phyloP scores from a whole-genome alignment of 805 yeast genomes.

The Naumovozyma baii region DNA sequence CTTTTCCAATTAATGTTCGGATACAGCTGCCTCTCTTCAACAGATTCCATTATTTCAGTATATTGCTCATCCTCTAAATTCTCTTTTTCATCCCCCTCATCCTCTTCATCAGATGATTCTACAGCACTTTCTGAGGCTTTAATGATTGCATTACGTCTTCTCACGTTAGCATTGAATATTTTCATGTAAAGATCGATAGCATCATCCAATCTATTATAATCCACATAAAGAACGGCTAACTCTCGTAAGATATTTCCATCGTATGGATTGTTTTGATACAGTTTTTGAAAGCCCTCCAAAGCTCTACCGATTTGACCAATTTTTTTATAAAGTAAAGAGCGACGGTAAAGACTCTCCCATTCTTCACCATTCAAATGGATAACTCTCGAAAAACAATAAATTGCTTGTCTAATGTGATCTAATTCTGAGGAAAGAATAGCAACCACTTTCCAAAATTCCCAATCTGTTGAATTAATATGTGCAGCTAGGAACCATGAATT shows the following conservation, averaged over 20 bases:
- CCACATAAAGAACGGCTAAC: conserved; percentile 42
- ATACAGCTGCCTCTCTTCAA: conserved; percentile 21
- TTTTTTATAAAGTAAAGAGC: conserved; percentile 60
- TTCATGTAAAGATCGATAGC: conserved; percentile 64
- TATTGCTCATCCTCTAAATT: conserved; percentile 13
- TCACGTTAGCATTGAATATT: conserved; percentile 51
- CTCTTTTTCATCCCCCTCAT: conserved; percentile 11
- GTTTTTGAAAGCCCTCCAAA: conserved; percentile 55
- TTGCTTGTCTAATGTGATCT: conserved; percentile 66
- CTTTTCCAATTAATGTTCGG: conserved; percentile 26
- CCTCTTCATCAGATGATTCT: conserved; percentile 26
- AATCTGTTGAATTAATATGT: conserved; percentile 63
- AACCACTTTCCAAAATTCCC: conserved; percentile 67
- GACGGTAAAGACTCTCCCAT: conserved; percentile 47
- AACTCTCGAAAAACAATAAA: conserved; percentile 66
- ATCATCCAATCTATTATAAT: conserved; percentile 52
- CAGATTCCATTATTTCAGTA: conserved; percentile 7
- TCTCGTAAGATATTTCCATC: conserved; percentile 54
- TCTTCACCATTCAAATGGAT: conserved; percentile 41
- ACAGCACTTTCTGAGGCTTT: conserved; percentile 26
- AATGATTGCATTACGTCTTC: conserved; percentile 29
- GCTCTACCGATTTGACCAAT: conserved; percentile 63
- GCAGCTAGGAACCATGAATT: conserved; percentile 78
- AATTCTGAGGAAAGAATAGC: conserved; percentile 57
- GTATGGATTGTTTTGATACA: conserved; percentile 47